These are phyloP conservation scores for Cucumis hystrix DNA, from an alignment of 306 rosid genomes.

Conservation along the genomic window DNA sequence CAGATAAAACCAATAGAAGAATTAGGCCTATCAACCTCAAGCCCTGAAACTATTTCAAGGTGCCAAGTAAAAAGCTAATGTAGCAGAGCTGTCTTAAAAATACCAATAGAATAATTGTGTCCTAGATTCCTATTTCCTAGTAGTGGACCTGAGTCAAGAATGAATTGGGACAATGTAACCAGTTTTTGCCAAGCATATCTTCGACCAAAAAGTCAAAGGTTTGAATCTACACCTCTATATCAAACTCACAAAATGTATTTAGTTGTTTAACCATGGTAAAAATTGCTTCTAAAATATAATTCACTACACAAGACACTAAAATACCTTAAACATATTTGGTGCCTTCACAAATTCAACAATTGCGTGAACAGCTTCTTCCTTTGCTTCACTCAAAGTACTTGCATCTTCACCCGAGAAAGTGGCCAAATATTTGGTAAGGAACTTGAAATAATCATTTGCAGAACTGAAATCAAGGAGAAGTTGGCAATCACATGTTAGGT, in stretches of 20 bases:
- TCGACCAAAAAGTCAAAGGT: not conserved
- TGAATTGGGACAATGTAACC: not conserved
- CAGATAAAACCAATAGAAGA: not conserved
- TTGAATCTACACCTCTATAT: not conserved
- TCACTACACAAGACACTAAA: not conserved
- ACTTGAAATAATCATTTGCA: slow-evolving; percentile 70
- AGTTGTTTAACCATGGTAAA: not conserved
- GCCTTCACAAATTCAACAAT: slow-evolving; percentile 78
- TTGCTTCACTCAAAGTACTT: slow-evolving; percentile 51
- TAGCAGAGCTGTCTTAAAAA: not conserved
- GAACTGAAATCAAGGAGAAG: slow-evolving; percentile 30
- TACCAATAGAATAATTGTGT: not conserved
- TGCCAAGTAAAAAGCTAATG: not conserved
- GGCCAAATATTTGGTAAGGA: slow-evolving; percentile 60
- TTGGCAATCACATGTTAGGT: not conserved
- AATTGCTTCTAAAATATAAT: not conserved
- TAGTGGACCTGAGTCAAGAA: not conserved
- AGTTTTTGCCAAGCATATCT: not conserved
- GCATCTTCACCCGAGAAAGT: slow-evolving; percentile 74
- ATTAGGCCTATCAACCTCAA: not conserved
- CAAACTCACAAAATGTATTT: not conserved
- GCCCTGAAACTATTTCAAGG: not conserved
- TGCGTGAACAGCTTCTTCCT: slow-evolving; percentile 79
- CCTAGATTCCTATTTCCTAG: not conserved
- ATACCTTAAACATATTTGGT: slow-evolving; percentile 79